Evolutionary conservation across 2,329 filamentous ascomycete species (phyloP), one percentile per base, ranked within the genome.

Genomic region (Golovinomyces cichoracearum): DNA sequence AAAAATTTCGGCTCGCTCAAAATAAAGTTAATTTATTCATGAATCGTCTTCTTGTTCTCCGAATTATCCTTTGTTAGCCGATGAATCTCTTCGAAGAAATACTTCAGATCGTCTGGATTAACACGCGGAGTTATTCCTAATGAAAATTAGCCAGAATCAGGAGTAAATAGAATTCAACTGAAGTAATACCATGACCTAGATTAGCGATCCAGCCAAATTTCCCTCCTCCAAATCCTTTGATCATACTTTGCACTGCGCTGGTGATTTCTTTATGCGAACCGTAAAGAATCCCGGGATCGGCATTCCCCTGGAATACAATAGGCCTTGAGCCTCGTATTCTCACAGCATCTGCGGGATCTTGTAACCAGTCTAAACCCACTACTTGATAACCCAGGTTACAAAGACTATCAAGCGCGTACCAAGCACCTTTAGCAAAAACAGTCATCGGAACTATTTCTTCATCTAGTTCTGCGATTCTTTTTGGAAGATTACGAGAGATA

Each of bases 201-300:
- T 98, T 98, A 45, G 83, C 84, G 57, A 98, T 95, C 88, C 90
- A 98, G 37, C 88, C 83, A 63, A 86, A 77, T 64, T 85, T 88
- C 53, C 78, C 76, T 4, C 66, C 65, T 62, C 75, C 76, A 60
- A 95, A 98, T 0, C 88, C 88, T 52, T 77, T 67, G 1, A 93
- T 83, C 81, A 94, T 93, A 44, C 78, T 70, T 64, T 88, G 72
- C 6, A 94, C 86, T 0, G 78, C 80, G 54, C 72, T 68, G 3
- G 84, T 90, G 55, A 98, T 95, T 41, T 78, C 74, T 53, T 79
- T 76, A 54, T 73, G 77, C 6, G 80, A 78, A 37, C 90, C 90
- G 60, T 98, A 98, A 45, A 98, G 64, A 21, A 93, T 75, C 33
- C 90, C 90, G 0, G 90, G 90, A 60, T 98, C 90, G 21, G 90